Conservation (phyloP, 495 filamentous ascomycete species). For the Penicillium flavigenum region DNA sequence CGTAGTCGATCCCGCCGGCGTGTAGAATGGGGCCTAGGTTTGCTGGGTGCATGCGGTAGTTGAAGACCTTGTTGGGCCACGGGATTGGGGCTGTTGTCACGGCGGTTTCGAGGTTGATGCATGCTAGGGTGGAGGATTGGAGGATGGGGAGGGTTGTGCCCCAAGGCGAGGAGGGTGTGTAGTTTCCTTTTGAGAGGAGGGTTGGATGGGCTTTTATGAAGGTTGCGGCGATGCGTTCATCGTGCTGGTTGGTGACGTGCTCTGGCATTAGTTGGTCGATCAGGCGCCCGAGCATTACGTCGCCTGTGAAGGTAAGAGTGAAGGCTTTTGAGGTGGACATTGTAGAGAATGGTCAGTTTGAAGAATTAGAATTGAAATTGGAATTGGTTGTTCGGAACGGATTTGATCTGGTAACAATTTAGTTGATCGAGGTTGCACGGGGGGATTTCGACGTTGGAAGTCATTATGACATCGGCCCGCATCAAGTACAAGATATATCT, state of each 20-base stretch:
- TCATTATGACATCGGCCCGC: constrained; percentile 28
- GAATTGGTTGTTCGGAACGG: neutral
- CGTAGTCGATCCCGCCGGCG: constrained; percentile 35
- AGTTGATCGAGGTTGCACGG: neutral
- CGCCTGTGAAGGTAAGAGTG: constrained; percentile 40
- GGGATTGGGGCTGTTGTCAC: constrained; percentile 30
- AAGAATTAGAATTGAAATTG: neutral
- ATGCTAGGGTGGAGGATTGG: constrained; percentile 28
- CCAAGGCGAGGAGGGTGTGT: constrained; percentile 35
- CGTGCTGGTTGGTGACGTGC: constrained; percentile 29
- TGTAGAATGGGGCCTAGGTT: constrained; percentile 33
- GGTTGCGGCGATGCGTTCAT: constrained; percentile 19
- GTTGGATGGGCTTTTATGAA: constrained; percentile 20
- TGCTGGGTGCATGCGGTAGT: constrained; percentile 45
- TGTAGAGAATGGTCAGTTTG: neutral
- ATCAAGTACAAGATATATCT: neutral
- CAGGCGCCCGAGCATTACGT: constrained; percentile 48
- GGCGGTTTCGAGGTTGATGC: constrained; percentile 48
- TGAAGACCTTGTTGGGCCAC: constrained; percentile 45
- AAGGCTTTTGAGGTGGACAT: constrained; percentile 18
- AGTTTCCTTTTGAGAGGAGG: constrained; percentile 19
- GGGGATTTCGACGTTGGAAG: neutral
- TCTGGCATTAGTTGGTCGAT: constrained; percentile 42
- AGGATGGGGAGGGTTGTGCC: constrained; percentile 36
- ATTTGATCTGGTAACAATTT: neutral